phyloP scores from a whole-genome alignment of 1,284 basidiomycete species.

The Malassezia sp. region DNA sequence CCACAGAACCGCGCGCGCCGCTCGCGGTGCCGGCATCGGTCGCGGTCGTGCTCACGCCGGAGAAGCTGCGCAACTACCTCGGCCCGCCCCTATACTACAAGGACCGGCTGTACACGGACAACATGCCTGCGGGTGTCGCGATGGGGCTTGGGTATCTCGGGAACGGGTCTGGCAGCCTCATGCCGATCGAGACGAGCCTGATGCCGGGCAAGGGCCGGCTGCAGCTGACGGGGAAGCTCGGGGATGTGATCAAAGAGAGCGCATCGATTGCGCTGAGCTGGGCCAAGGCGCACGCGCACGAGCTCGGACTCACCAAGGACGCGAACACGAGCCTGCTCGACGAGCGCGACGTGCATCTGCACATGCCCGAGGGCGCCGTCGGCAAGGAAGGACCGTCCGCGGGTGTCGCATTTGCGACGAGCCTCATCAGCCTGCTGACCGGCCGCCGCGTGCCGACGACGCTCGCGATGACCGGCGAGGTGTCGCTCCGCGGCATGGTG shows the following conservation, averaged over 20 bases:
- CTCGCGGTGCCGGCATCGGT: slow-evolving; percentile 69
- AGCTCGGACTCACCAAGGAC: slow-evolving; percentile 63
- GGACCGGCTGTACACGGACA: slow-evolving; percentile 75
- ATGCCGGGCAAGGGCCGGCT: slow-evolving; percentile 50
- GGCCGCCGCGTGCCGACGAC: slow-evolving; percentile 30
- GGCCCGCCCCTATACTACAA: slow-evolving; percentile 91
- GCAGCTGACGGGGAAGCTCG: slow-evolving; percentile 89
- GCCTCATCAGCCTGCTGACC: slow-evolving; percentile 73
- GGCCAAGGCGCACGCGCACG: slow-evolving; percentile 79
- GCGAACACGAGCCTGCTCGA: slow-evolving; percentile 62
- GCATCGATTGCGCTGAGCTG: slow-evolving; percentile 87
- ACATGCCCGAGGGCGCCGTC: slow-evolving; percentile 60
- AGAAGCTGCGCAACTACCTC: slow-evolving; percentile 88
- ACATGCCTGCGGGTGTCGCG: slow-evolving; percentile 74
- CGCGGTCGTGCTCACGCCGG: slow-evolving; percentile 67
- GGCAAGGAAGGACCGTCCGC: slow-evolving; percentile 97
- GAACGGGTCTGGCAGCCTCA: slow-evolving; percentile 87
- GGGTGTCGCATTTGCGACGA: slow-evolving; percentile 80
- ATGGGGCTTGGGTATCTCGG: slow-evolving; percentile 90
- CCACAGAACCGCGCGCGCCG: slow-evolving; percentile 68
- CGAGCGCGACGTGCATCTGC: slow-evolving; percentile 53
- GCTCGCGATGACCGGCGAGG: slow-evolving; percentile 46
- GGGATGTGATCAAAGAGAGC: slow-evolving; percentile 91
- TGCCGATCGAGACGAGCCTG: slow-evolving; percentile 68
- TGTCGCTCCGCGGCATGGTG: slow-evolving; percentile 43